Conservation (phyloP, 2,329 filamentous ascomycete species). For the Macroventuria anomochaeta region DNA sequence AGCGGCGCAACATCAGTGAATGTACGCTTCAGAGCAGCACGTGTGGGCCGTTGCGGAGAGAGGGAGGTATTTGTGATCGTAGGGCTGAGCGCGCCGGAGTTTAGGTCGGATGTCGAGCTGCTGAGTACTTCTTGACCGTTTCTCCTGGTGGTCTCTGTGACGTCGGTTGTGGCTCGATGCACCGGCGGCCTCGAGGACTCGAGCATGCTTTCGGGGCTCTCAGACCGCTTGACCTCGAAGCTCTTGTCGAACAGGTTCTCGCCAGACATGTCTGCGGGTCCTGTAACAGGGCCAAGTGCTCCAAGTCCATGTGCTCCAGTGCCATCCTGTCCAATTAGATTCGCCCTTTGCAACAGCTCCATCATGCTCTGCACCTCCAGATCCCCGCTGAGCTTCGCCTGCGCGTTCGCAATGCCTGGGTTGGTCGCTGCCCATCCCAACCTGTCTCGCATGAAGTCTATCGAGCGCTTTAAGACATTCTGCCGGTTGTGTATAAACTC, state of each 20-base stretch:
- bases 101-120: slow-evolving; percentile 30
- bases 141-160: slow-evolving; percentile 14
- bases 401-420: slow-evolving; percentile 79
- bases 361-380: slow-evolving; percentile 89
- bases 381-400: slow-evolving; percentile 82
- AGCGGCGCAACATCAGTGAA: slow-evolving; percentile 82
- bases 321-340: slow-evolving; percentile 74
- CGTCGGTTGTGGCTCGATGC: slow-evolving; percentile 21
- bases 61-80: slow-evolving; percentile 24
- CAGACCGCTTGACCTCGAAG: slow-evolving; percentile 65
- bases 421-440: slow-evolving; percentile 80
- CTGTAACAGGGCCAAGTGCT: slow-evolving; percentile 72
- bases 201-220: slow-evolving; percentile 52
- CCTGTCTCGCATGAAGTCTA: slow-evolving; percentile 96
- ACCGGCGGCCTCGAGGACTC: slow-evolving; percentile 30
- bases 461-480: slow-evolving; percentile 88
- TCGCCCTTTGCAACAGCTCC: slow-evolving; percentile 82
- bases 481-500: slow-evolving; percentile 90
- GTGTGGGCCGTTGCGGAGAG: slow-evolving; percentile 44
- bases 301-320: slow-evolving; percentile 59
- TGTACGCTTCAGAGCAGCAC: slow-evolving; percentile 79
- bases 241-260: slow-evolving; percentile 86
- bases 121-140: slow-evolving; percentile 21
- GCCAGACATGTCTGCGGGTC: slow-evolving; percentile 74
- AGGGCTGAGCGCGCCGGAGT: slow-evolving; percentile 33